Conservation (phyloP, 495 filamentous ascomycete genomes). For the Neurospora sp. region DNA sequence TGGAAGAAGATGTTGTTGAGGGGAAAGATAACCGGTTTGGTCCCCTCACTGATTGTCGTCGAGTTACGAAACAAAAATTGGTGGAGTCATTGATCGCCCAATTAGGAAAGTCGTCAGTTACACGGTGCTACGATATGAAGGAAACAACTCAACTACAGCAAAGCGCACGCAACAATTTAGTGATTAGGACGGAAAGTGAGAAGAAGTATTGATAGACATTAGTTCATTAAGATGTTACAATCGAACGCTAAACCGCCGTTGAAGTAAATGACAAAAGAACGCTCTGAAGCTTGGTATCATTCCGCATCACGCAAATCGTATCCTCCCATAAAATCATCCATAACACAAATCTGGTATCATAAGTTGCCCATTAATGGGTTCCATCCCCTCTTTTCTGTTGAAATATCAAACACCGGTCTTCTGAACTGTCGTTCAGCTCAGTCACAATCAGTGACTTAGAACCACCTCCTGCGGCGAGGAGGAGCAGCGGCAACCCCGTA, state of each 20-base stretch:
- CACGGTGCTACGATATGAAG: background rate
- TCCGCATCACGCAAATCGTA: background rate
- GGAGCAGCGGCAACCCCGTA: constrained; percentile 2
- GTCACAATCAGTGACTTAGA: background rate
- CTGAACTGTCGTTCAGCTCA: background rate
- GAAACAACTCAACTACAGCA: background rate
- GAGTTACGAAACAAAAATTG: background rate
- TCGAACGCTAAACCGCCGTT: background rate
- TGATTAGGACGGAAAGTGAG: background rate
- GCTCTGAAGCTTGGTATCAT: background rate
- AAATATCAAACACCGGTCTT: background rate
- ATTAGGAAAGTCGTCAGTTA: background rate
- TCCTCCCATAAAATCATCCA: background rate
- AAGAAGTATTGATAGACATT: background rate
- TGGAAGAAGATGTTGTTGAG: background rate
- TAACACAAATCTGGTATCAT: background rate
- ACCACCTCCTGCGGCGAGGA: constrained; percentile 3
- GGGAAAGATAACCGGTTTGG: background rate
- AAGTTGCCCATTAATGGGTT: background rate
- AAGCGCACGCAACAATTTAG: background rate
- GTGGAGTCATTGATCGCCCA: background rate
- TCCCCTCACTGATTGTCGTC: background rate
- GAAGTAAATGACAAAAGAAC: background rate
- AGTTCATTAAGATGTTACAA: background rate
- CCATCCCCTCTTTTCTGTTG: background rate